Percentiles rank a stretch among this genome's conserved stretches.
Conservation (phyloP, 768 basidiomycete genomes). For the Clavulina sp. region DNA sequence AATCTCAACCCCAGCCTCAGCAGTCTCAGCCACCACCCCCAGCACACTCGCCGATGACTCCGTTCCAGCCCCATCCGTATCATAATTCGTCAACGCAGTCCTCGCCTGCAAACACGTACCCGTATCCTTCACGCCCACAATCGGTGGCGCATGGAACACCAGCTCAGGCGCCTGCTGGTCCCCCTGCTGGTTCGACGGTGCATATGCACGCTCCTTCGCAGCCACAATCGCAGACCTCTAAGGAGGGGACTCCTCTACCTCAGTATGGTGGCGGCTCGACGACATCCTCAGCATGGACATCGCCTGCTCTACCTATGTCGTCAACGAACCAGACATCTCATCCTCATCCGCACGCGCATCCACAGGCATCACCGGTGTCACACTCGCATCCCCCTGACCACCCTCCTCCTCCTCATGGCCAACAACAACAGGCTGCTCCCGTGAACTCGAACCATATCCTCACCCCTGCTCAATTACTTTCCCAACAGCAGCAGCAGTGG, state of each 20-base stretch:
- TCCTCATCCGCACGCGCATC: neutral
- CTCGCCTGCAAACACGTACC: too few species aligned
- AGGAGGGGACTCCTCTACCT: neutral
- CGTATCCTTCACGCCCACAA: too few species aligned
- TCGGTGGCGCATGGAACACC: too few species aligned
- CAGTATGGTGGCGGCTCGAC: neutral
- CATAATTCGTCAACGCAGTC: neutral
- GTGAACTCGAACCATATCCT: too few species aligned
- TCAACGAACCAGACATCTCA: neutral
- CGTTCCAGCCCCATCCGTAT: too few species aligned
- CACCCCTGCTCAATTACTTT: too few species aligned
- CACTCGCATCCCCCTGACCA: neutral
- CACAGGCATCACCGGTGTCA: neutral
- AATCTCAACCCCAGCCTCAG: too few species aligned
- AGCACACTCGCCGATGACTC: too few species aligned
- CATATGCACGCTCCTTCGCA: neutral
- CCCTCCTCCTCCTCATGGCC: neutral
- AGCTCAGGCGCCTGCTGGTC: neutral
- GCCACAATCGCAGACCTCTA: neutral
- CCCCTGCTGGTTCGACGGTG: neutral
- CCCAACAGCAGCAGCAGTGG: too few species aligned
- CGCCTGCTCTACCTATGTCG: neutral
- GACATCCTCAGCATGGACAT: neutral
- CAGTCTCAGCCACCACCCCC: too few species aligned
- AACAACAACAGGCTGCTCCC: too few species aligned